These are phyloP conservation scores for Sonneratia alba DNA, from an alignment of 345 rosid genomes.

Conservation along the genomic window DNA sequence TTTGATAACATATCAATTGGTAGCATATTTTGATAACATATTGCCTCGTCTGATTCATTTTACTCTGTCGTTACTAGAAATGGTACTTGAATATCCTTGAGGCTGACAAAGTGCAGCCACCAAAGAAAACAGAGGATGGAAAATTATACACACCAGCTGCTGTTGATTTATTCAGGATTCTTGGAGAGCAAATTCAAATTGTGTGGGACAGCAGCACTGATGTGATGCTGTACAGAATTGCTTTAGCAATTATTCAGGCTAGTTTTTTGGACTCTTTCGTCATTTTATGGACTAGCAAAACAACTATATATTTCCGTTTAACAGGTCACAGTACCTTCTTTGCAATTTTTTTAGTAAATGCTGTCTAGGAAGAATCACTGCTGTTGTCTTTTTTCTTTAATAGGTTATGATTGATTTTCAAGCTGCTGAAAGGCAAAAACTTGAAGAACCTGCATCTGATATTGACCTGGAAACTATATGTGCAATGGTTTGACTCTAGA, in stretches of 20 bases:
- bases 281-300: neutral
- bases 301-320: neutral
- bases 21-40: neutral
- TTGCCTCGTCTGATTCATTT: slow-evolving; percentile 2
- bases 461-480: slow-evolving; percentile 91
- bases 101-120: slow-evolving; percentile 95
- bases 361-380: neutral
- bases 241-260: slow-evolving; percentile 91
- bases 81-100: slow-evolving; percentile 95
- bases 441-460: slow-evolving; percentile 89
- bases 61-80: slow-evolving; percentile 43
- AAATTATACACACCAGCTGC: slow-evolving; percentile 99
- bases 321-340: neutral
- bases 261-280: slow-evolving; percentile 16
- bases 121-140: slow-evolving; percentile 98
- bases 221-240: slow-evolving; percentile 90
- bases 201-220: slow-evolving; percentile 97
- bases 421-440: slow-evolving; percentile 83
- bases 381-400: slow-evolving; percentile 1
- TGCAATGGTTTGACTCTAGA: slow-evolving; percentile 68
- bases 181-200: slow-evolving; percentile 97
- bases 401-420: slow-evolving; percentile 99
- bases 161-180: slow-evolving; percentile 96
- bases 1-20: too few species aligned
- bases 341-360: neutral